These are phyloP conservation scores for Trichoderma sp. DNA, from an alignment of 2,329 filamentous ascomycete genomes.

Conservation along the genomic window DNA sequence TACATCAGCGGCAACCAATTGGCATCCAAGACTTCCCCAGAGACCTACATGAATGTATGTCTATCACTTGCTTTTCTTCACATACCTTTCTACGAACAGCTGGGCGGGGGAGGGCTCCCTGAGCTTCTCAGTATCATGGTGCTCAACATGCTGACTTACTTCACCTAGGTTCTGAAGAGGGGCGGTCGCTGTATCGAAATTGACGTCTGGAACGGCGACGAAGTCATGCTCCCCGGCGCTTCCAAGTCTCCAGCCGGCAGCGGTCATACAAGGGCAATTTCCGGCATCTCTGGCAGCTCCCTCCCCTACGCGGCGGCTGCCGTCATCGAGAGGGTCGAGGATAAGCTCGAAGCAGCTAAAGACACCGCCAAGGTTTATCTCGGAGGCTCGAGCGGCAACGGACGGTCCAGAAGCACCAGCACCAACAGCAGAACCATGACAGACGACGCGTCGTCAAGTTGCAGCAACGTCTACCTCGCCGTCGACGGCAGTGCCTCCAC, in stretches of 20 bases:
- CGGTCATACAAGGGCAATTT: constrained; percentile 52
- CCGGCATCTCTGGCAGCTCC: constrained; percentile 51
- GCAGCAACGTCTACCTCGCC: constrained; percentile 36
- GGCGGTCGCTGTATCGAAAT: constrained; percentile 93
- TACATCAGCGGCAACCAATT: constrained; percentile 88
- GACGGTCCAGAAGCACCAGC: constrained; percentile 47
- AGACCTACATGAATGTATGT: constrained; percentile 75
- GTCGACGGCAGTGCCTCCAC: constrained; percentile 40
- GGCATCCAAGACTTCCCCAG: constrained; percentile 72
- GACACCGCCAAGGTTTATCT: constrained; percentile 36
- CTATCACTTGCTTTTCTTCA: not conserved
- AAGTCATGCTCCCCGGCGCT: constrained; percentile 39
- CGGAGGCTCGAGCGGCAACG: constrained; percentile 34
- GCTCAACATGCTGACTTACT: not conserved
- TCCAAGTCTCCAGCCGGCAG: constrained; percentile 44
- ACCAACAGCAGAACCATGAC: constrained; percentile 40
- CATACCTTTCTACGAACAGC: not conserved
- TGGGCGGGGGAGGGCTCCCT: not conserved
- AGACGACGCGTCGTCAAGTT: constrained; percentile 39
- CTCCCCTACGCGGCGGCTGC: constrained; percentile 50
- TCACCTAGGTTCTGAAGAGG: constrained; percentile 64
- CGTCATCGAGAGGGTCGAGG: constrained; percentile 43
- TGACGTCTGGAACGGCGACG: constrained; percentile 84
- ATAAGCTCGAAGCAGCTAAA: constrained; percentile 35
- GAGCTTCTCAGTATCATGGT: not conserved